Evolutionary conservation across 352 stramenopile genomes (phyloP).

Genomic region (Pythium brachiatum): DNA sequence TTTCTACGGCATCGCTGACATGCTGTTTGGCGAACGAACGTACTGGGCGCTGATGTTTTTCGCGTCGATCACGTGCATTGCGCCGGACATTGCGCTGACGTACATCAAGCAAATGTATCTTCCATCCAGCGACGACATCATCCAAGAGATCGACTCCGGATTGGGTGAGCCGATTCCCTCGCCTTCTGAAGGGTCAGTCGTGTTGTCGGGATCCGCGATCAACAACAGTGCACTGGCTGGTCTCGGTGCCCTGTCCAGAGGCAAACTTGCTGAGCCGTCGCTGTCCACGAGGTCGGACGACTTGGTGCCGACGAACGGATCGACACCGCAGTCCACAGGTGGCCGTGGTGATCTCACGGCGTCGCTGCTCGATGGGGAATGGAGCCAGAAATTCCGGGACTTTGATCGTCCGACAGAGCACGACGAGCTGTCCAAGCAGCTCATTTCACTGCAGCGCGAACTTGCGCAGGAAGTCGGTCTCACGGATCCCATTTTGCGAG

Average conservation of each 20-base stretch:
- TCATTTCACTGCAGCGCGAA: slow-evolving; percentile 64
- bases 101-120: slow-evolving; percentile 86
- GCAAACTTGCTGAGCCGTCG: slow-evolving; percentile 6
- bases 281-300: slow-evolving; percentile 27
- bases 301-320: background rate
- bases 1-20: slow-evolving; percentile 57
- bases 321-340: slow-evolving; percentile 1
- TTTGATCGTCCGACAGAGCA: slow-evolving; percentile 76
- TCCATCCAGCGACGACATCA: slow-evolving; percentile 80
- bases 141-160: slow-evolving; percentile 79
- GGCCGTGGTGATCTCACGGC: slow-evolving; percentile 44
- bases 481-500: slow-evolving; percentile 51
- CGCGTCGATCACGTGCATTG: slow-evolving; percentile 57
- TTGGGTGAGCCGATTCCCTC: slow-evolving; percentile 32
- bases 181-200: slow-evolving; percentile 12
- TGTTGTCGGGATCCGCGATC: background rate
- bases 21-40: slow-evolving; percentile 49
- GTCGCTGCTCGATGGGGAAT: slow-evolving; percentile 64
- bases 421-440: slow-evolving; percentile 76
- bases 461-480: slow-evolving; percentile 74
- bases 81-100: slow-evolving; percentile 58
- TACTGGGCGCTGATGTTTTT: slow-evolving; percentile 74
- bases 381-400: slow-evolving; percentile 78
- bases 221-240: background rate
- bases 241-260: background rate